Conservation (phyloP, 768 basidiomycete species). For the Hypholoma sublateritium region DNA sequence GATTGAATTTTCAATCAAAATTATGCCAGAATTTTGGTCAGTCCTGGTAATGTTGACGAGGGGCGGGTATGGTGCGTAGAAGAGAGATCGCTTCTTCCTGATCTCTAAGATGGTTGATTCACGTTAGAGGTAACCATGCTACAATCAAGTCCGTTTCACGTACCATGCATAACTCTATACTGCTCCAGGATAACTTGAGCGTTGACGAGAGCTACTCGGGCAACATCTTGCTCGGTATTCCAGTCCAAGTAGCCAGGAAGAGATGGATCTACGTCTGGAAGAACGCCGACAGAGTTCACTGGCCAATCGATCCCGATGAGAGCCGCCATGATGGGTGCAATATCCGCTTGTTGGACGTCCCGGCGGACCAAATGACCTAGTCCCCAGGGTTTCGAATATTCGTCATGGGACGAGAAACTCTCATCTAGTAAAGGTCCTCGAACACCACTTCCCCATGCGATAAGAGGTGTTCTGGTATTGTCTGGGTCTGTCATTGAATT, state of each 20-base stretch:
- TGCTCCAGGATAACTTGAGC: conserved; percentile 69
- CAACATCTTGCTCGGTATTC: conserved; percentile 48
- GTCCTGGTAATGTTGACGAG: conserved; percentile 36
- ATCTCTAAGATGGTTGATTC: conserved; percentile 41
- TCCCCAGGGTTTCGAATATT: conserved; percentile 65
- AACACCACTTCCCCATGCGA: conserved; percentile 81
- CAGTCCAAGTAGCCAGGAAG: conserved; percentile 56
- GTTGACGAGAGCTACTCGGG: conserved; percentile 60
- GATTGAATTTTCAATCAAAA: conserved; percentile 47
- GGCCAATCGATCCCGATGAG: conserved; percentile 78
- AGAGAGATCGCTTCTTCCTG: conserved; percentile 54
- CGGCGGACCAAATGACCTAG: conserved; percentile 58
- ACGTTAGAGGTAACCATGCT: not conserved
- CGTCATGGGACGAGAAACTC: conserved; percentile 62
- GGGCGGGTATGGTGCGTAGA: conserved; percentile 60
- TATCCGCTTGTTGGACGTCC: conserved; percentile 83
- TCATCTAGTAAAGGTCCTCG: conserved; percentile 62
- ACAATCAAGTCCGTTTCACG: conserved; percentile 12
- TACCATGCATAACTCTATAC: conserved; percentile 76
- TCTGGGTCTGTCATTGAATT: conserved; percentile 61
- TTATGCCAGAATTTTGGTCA: conserved; percentile 32
- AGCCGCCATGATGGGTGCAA: conserved; percentile 75
- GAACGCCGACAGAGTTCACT: conserved; percentile 80
- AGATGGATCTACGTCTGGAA: conserved; percentile 70
- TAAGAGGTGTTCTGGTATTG: conserved; percentile 83